Conservation (phyloP, 2,329 filamentous ascomycete species). For the Alternaria brassicae region DNA sequence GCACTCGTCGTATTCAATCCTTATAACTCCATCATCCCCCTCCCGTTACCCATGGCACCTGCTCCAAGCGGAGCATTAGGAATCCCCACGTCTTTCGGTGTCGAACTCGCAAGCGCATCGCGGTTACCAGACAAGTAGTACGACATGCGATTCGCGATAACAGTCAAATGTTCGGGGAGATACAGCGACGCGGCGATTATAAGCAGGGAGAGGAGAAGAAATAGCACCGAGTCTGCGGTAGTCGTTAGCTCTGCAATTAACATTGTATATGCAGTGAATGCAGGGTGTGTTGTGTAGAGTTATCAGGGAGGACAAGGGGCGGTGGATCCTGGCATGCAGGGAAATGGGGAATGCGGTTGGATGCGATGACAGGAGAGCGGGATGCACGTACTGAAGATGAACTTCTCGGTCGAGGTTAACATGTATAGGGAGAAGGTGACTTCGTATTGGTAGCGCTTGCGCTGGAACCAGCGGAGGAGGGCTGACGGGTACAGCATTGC, state of each 20-base stretch:
- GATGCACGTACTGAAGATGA: conserved; percentile 83
- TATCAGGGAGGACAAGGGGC: background rate
- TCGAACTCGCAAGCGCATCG: conserved; percentile 28
- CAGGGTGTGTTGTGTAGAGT: background rate
- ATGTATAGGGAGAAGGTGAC: conserved; percentile 97
- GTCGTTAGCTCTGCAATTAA: background rate
- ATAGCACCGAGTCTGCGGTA: conserved; percentile 80
- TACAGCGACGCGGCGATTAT: conserved; percentile 88
- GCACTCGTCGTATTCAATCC: background rate
- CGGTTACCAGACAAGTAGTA: conserved; percentile 93
- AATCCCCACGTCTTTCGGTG: conserved; percentile 21
- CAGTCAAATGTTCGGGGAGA: conserved; percentile 87
- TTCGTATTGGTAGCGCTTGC: conserved; percentile 98
- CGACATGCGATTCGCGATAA: conserved; percentile 83
- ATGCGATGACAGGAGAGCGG: background rate
- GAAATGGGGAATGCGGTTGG: background rate
- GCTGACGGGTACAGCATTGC: conserved; percentile 58
- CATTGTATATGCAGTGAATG: background rate
- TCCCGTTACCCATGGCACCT: conserved; percentile 16
- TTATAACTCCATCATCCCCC: conserved; percentile 35
- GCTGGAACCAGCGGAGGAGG: conserved; percentile 82
- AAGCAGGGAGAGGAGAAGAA: conserved; percentile 86
- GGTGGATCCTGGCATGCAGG: background rate
- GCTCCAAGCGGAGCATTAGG: conserved; percentile 15
- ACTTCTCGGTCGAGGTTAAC: conserved; percentile 94